Percentiles rank a stretch among this genome's conserved stretches.
phyloP scores from a whole-genome alignment of 495 filamentous ascomycete genomes.

The Penicillium pulvis region DNA sequence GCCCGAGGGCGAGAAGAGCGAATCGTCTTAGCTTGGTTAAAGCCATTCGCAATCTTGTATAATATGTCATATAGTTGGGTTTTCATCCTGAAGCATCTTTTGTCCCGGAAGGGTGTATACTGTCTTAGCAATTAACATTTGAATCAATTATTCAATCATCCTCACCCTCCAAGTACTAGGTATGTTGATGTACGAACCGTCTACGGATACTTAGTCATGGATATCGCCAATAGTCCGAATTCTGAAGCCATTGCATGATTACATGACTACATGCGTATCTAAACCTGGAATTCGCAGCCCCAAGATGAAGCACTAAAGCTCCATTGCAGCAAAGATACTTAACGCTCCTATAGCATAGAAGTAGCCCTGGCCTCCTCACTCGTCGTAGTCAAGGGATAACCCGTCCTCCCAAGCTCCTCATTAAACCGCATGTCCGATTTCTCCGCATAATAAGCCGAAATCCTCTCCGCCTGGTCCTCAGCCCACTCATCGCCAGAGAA shows the following conservation, averaged over 20 bases:
- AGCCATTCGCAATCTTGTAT: constrained; percentile 38
- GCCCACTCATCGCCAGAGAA: background rate
- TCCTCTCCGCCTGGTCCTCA: background rate
- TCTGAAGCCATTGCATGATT: background rate
- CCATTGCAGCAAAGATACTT: too few species aligned
- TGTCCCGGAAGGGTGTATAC: constrained; percentile 27
- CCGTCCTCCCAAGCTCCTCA: too few species aligned
- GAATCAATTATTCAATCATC: background rate
- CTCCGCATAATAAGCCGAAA: background rate
- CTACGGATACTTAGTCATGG: too few species aligned
- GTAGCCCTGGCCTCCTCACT: too few species aligned
- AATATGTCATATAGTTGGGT: constrained; percentile 34
- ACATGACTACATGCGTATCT: too few species aligned
- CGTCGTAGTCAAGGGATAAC: too few species aligned
- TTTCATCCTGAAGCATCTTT: constrained; percentile 21
- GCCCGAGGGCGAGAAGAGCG: constrained; percentile 39
- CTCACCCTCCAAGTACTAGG: background rate
- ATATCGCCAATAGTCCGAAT: background rate
- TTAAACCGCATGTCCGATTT: too few species aligned
- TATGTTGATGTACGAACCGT: too few species aligned
- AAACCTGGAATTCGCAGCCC: too few species aligned
- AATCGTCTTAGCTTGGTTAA: constrained; percentile 32
- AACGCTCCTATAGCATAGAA: too few species aligned
- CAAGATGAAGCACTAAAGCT: too few species aligned
- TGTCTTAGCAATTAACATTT: constrained; percentile 15